Evolutionary conservation across 352 stramenopile genomes (phyloP).

Genomic region (Globisporangium emineosum): DNA sequence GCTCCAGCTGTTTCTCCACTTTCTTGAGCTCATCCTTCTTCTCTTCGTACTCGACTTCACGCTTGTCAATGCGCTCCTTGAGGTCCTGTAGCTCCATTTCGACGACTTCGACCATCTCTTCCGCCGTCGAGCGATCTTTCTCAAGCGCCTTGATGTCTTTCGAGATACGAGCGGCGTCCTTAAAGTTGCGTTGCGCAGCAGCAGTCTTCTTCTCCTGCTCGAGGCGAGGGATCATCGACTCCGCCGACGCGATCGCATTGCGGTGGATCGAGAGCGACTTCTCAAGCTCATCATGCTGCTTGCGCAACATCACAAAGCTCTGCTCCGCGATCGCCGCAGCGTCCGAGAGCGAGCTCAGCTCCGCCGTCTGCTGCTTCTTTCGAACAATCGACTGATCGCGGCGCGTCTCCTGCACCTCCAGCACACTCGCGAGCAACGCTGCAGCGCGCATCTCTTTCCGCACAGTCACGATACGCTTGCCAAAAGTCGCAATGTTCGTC

Average conservation of each 20-base stretch:
- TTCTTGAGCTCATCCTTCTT: conserved; percentile 76
- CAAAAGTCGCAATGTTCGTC: conserved; percentile 43
- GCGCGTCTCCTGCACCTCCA: conserved; percentile 72
- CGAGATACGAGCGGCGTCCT: conserved; percentile 79
- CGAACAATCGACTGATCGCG: conserved; percentile 61
- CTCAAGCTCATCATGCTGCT: conserved; percentile 74
- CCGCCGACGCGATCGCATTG: conserved; percentile 80
- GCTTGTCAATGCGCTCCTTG: conserved; percentile 69
- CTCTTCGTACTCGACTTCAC: conserved; percentile 60
- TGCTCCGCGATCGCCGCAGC: conserved; percentile 71
- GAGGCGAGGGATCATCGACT: conserved; percentile 73
- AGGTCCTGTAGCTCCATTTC: conserved; percentile 83
- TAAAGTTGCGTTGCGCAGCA: conserved; percentile 81
- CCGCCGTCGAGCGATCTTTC: conserved; percentile 73
- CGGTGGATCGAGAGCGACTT: conserved; percentile 69
- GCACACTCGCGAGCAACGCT: conserved; percentile 51
- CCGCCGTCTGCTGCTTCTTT: conserved; percentile 73
- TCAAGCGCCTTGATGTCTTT: conserved; percentile 87
- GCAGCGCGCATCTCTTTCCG: conserved; percentile 74
- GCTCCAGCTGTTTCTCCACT: conserved; percentile 72
- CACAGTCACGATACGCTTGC: conserved; percentile 53
- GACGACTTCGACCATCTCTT: conserved; percentile 81
- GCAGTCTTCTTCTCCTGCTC: conserved; percentile 81
- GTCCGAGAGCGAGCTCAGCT: conserved; percentile 67
- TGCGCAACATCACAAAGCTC: conserved; percentile 65